Evolutionary conservation across 2,329 filamentous ascomycete genomes (phyloP).

Genomic region (Ramularia endophylla): DNA sequence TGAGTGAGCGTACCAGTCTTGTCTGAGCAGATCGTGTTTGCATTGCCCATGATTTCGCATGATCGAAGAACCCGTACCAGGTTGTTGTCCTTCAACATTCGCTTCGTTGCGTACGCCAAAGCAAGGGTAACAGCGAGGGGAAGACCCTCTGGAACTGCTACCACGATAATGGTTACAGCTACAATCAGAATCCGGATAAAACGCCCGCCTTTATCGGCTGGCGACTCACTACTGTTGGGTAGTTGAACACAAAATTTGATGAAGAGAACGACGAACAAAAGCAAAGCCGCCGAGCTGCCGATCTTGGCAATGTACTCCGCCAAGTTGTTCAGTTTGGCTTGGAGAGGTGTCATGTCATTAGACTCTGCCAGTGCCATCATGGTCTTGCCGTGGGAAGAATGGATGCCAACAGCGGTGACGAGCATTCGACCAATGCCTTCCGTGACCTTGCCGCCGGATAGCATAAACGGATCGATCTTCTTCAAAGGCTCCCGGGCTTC

Average conservation of each 20-base stretch:
- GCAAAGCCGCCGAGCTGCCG: slow-evolving; percentile 67
- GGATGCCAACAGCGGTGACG: slow-evolving; percentile 66
- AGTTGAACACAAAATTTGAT: slow-evolving; percentile 77
- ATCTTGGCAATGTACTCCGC: slow-evolving; percentile 77
- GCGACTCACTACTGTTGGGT: slow-evolving; percentile 44
- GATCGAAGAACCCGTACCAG: slow-evolving; percentile 61
- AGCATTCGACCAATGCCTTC: slow-evolving; percentile 71
- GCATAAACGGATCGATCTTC: slow-evolving; percentile 78
- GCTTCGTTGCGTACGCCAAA: slow-evolving; percentile 60
- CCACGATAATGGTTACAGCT: slow-evolving; percentile 61
- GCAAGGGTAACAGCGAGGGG: slow-evolving; percentile 64
- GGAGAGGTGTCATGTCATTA: slow-evolving; percentile 70
- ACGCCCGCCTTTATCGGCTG: slow-evolving; percentile 70
- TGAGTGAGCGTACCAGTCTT: slow-evolving; percentile 71
- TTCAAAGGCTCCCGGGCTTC: slow-evolving; percentile 55
- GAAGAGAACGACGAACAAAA: slow-evolving; percentile 78
- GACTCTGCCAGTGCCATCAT: slow-evolving; percentile 73
- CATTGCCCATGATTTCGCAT: slow-evolving; percentile 67
- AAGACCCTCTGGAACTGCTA: slow-evolving; percentile 62
- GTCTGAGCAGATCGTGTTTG: slow-evolving; percentile 71
- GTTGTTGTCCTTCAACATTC: slow-evolving; percentile 65
- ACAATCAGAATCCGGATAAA: slow-evolving; percentile 60
- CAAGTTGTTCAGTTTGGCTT: slow-evolving; percentile 69
- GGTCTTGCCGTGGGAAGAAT: slow-evolving; percentile 71
- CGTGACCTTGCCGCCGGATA: slow-evolving; percentile 74